Evolutionary conservation across 495 filamentous ascomycete species (phyloP), one percentile per base, ranked within the genome.

Genomic region (Aspergillus bridgeri): DNA sequence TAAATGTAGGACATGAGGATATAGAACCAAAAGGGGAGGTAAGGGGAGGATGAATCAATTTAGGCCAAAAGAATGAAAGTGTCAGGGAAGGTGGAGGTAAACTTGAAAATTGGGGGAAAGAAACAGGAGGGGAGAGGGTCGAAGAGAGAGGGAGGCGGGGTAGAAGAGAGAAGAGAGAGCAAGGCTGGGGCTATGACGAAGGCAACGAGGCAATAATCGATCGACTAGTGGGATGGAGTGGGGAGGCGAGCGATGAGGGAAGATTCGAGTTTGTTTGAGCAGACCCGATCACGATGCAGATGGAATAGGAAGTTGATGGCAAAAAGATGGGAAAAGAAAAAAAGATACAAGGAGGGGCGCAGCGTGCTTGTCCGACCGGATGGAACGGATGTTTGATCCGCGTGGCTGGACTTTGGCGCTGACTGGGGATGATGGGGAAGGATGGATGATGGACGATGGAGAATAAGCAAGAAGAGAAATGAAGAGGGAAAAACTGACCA

Each of bases 1-100:
- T 78, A 76, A 22, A 62, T 58, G 66, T 77, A 76, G 50, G 76
- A 78, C 77, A 79, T 79, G 60, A 65, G 64, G 63, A 48, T 13
- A 19, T 27, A 24, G 19, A 56, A 44, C 57, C 48, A 42, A 19
- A 51, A 24, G n/a, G 49, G 27, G 47, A 44, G 43, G 19, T 50
- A 11, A 15, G 9, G 9, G 33, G 29, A 33, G 9, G 33, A 15
- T 13, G 33, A 15, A 38, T 15, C 1, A 6, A 7, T 29, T 29
- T 6, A 29, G 42, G 20, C 4, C 20, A 53, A 42, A 9, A n/a
- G 5, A 42, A 21, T 1, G 18, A 51, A 9, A 11, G 38, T 23
- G 25, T 42, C 17, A 24, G 27, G 15, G 20, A 57, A 33, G 27
- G n/a, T 42, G 44, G 33, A 50, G 20, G 54, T 42, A 17, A 42